These are phyloP conservation scores for Aspergillus sp. DNA, from an alignment of 2,329 filamentous ascomycete genomes.

Conservation along the genomic window DNA sequence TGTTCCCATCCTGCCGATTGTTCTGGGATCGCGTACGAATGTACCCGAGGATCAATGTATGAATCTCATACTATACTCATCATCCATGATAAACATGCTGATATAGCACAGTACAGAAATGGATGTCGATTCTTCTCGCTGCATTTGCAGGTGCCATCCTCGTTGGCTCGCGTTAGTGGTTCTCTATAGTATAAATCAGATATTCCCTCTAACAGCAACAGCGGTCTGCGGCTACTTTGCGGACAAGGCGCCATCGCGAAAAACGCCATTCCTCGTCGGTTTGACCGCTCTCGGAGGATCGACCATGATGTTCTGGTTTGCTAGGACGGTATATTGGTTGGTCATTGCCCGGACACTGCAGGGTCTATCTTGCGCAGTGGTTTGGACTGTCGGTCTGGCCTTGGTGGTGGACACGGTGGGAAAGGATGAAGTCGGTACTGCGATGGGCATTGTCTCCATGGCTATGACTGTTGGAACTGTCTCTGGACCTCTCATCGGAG, in stretches of 20 bases:
- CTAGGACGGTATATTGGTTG: constrained; percentile 43
- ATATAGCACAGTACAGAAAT: constrained; percentile 52
- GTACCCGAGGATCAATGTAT: constrained; percentile 38
- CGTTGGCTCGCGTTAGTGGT: constrained; percentile 27
- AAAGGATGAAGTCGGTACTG: constrained; percentile 53
- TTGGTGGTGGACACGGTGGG: constrained; percentile 57
- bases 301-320: constrained; percentile 52
- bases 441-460: constrained; percentile 48
- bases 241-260: constrained; percentile 49
- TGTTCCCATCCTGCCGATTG: constrained; percentile 67
- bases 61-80: constrained; percentile 16
- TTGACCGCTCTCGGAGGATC: constrained; percentile 48
- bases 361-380: constrained; percentile 53
- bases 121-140: constrained; percentile 66
- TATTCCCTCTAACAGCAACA: constrained; percentile 5
- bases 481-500: constrained; percentile 54
- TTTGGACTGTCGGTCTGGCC: constrained; percentile 59
- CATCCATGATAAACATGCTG: not conserved
- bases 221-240: constrained; percentile 39
- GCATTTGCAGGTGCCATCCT: constrained; percentile 66
- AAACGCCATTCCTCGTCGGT: constrained; percentile 54
- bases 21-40: constrained; percentile 38
- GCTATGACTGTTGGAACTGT: constrained; percentile 56
- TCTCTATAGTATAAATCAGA: not conserved
- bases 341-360: constrained; percentile 52